Conservation (phyloP, 139 green algal genomes). For the Parachlorella kessleri region DNA sequence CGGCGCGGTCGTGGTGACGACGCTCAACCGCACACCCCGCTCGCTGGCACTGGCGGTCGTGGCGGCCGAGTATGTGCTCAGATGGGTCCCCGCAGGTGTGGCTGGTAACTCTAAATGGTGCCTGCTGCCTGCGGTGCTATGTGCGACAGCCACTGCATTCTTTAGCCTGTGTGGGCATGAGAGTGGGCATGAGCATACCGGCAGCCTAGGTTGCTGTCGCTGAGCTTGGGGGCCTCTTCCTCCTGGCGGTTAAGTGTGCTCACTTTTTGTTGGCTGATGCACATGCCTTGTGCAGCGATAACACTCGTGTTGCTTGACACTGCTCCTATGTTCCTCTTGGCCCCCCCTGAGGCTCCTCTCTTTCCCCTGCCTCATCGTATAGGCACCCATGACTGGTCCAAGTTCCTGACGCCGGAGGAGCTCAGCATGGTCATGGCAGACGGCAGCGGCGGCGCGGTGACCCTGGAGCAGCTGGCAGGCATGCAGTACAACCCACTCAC, state of each 20-base stretch:
- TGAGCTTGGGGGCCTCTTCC: too few species aligned
- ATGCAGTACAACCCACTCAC: constrained; percentile 61
- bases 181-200: too few species aligned
- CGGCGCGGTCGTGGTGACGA: constrained; percentile 79
- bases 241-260: too few species aligned
- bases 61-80: constrained; percentile 79
- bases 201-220: too few species aligned
- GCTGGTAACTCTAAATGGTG: too few species aligned
- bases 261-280: too few species aligned
- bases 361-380: background rate
- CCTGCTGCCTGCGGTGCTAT: background rate
- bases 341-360: too few species aligned
- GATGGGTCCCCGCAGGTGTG: constrained; percentile 55
- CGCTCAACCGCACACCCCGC: constrained; percentile 83
- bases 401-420: constrained; percentile 93
- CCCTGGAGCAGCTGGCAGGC: constrained; percentile 54
- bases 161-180: too few species aligned
- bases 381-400: constrained; percentile 87
- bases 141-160: too few species aligned
- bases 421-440: constrained; percentile 57
- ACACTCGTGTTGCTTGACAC: too few species aligned
- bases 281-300: too few species aligned
- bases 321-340: too few species aligned
- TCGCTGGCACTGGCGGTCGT: constrained; percentile 84
- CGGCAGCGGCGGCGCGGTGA: constrained; percentile 14